Conservation (phyloP, 208 protist genomes). For the Acanthamoeba quina region DNA sequence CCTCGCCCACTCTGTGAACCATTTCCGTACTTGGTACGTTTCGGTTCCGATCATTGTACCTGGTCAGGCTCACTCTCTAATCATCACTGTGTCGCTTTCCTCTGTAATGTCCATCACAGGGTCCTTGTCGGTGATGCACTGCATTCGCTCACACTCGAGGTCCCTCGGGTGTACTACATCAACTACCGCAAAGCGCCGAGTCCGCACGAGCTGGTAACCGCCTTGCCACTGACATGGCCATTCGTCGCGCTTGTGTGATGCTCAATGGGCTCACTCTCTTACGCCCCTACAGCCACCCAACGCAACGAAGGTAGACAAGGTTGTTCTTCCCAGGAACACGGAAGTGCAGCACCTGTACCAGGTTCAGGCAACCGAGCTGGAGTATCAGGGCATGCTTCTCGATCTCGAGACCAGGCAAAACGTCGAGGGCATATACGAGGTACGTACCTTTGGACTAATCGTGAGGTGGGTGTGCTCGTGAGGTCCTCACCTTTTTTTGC, state of each 20-base stretch:
- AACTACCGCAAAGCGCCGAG: conserved; percentile 60
- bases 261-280: background rate
- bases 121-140: conserved; percentile 71
- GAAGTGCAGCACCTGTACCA: conserved; percentile 53
- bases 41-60: background rate
- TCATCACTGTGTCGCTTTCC: background rate
- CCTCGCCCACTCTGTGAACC: background rate
- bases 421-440: conserved; percentile 58
- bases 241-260: background rate
- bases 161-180: conserved; percentile 71
- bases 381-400: conserved; percentile 62
- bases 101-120: background rate
- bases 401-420: conserved; percentile 25
- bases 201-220: conserved; percentile 26
- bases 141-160: conserved; percentile 71
- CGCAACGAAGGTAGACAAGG: conserved; percentile 27
- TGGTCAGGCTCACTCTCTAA: background rate
- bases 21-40: conserved; percentile 63
- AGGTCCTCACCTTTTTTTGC: background rate
- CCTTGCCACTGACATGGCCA: background rate
- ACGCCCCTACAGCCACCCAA: background rate
- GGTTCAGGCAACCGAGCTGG: conserved; percentile 33
- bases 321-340: conserved; percentile 34
- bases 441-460: background rate
- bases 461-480: background rate